Evolutionary conservation across 2,329 filamentous ascomycete genomes (phyloP).

Genomic region (Graphilbum ipis-grandicollis): DNA sequence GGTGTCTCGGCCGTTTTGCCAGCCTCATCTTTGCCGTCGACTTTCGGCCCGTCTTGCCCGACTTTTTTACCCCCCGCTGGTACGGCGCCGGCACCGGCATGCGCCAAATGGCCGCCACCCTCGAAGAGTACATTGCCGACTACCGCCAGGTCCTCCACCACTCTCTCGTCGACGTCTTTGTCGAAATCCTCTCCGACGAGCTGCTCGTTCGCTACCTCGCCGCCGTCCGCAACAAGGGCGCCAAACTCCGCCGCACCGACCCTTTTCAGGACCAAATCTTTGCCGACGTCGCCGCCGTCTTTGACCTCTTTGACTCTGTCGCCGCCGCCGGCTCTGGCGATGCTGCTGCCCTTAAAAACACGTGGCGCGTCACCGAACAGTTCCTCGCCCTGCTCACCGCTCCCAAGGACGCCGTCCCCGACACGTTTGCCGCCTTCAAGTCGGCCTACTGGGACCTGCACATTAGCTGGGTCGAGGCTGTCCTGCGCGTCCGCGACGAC

Average conservation of each 20-base stretch:
- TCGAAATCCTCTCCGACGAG: slow-evolving; percentile 86
- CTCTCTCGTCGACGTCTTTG: slow-evolving; percentile 75
- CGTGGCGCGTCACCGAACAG: slow-evolving; percentile 79
- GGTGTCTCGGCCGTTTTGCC: slow-evolving; percentile 79
- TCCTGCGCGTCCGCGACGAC: slow-evolving; percentile 73
- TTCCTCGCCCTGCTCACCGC: slow-evolving; percentile 67
- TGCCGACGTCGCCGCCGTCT: slow-evolving; percentile 79
- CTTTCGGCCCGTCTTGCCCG: slow-evolving; percentile 64
- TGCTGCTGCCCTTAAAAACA: slow-evolving; percentile 59
- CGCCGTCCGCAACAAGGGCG: slow-evolving; percentile 73
- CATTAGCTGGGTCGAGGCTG: slow-evolving; percentile 88
- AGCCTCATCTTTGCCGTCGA: slow-evolving; percentile 79
- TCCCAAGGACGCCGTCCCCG: slow-evolving; percentile 54
- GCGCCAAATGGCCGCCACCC: slow-evolving; percentile 85
- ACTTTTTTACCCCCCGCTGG: slow-evolving; percentile 86
- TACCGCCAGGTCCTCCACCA: slow-evolving; percentile 74
- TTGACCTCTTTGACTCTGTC: slow-evolving; percentile 68
- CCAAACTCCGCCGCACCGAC: slow-evolving; percentile 72
- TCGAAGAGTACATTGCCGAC: slow-evolving; percentile 86
- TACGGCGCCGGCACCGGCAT: slow-evolving; percentile 64
- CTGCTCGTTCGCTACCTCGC: slow-evolving; percentile 73
- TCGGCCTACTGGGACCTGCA: slow-evolving; percentile 81
- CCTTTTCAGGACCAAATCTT: slow-evolving; percentile 87
- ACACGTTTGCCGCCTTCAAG: slow-evolving; percentile 75
- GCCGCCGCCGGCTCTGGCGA: slow-evolving; percentile 29